phyloP scores from a whole-genome alignment of 306 rosid genomes.

The Cicer arietinum region DNA sequence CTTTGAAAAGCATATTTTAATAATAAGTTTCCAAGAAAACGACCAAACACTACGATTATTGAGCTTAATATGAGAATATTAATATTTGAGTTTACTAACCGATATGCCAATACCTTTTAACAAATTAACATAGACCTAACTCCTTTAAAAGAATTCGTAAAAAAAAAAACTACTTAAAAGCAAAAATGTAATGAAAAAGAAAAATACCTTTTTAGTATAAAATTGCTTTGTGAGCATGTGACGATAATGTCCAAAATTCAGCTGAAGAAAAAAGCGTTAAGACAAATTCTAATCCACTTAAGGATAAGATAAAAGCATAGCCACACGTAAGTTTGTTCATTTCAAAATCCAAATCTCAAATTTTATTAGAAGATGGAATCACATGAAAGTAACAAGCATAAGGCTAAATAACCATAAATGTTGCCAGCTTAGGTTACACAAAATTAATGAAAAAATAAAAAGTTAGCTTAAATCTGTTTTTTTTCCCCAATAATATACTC shows the following conservation, averaged over 20 bases:
- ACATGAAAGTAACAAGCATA: slow-evolving; percentile 46
- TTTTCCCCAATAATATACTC: neutral
- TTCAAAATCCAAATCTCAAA: slow-evolving; percentile 50
- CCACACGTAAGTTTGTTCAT: slow-evolving; percentile 46
- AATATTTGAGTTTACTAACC: too few relatives aligned
- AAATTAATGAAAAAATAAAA: slow-evolving; percentile 3
- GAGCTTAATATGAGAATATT: too few relatives aligned
- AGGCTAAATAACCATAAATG: slow-evolving; percentile 40
- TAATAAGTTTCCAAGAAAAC: too few relatives aligned
- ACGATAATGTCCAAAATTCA: slow-evolving; percentile 39
- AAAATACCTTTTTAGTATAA: too few relatives aligned
- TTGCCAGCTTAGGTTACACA: slow-evolving; percentile 18
- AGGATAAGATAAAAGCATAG: slow-evolving; percentile 44
- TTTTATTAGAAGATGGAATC: slow-evolving; percentile 46
- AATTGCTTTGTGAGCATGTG: neutral
- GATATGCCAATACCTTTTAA: too few relatives aligned
- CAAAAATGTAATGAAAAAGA: too few relatives aligned
- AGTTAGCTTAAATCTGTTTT: neutral
- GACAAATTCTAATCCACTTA: slow-evolving; percentile 49
- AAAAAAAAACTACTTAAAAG: too few relatives aligned
- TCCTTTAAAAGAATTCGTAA: too few relatives aligned
- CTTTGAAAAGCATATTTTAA: too few relatives aligned
- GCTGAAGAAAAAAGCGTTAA: slow-evolving; percentile 30
- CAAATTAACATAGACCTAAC: too few relatives aligned
- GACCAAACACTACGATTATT: too few relatives aligned